Conservation (phyloP, 768 basidiomycete species). For the Multifurca ochricompacta region DNA sequence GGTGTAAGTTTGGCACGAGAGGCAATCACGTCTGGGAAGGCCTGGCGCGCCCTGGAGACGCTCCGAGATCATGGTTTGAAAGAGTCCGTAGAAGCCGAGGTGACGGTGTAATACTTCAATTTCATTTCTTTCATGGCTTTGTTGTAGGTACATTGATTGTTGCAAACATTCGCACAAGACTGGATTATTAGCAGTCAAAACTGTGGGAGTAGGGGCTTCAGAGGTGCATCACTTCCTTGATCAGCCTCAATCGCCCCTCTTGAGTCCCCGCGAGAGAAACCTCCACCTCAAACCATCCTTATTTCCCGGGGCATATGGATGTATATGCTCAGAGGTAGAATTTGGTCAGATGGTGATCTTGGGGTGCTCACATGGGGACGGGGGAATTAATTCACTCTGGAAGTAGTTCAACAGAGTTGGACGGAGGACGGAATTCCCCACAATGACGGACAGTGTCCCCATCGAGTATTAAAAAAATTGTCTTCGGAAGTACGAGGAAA, state of each 20-base stretch:
- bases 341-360: too few species aligned
- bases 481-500: not conserved
- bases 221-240: not conserved
- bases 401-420: too few species aligned
- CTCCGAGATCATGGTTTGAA: slow-evolving; percentile 7
- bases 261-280: not conserved
- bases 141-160: not conserved
- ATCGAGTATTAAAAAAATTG: not conserved
- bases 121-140: too few species aligned
- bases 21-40: slow-evolving; percentile 50
- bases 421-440: too few species aligned
- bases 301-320: too few species aligned
- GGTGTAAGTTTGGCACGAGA: slow-evolving; percentile 63
- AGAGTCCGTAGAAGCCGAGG: not conserved
- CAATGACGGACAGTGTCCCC: too few species aligned
- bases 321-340: too few species aligned
- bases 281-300: not conserved
- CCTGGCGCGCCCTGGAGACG: slow-evolving; percentile 25
- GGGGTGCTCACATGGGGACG: not conserved
- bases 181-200: not conserved
- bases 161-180: not conserved
- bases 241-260: not conserved
- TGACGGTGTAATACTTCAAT: not conserved
- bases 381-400: too few species aligned
- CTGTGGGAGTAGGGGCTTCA: not conserved